Percentiles rank a stretch among this genome's conserved stretches.
Evolutionary conservation across 2,329 filamentous ascomycete genomes (phyloP).

Genomic region (Dothiorella sarmentorum): DNA sequence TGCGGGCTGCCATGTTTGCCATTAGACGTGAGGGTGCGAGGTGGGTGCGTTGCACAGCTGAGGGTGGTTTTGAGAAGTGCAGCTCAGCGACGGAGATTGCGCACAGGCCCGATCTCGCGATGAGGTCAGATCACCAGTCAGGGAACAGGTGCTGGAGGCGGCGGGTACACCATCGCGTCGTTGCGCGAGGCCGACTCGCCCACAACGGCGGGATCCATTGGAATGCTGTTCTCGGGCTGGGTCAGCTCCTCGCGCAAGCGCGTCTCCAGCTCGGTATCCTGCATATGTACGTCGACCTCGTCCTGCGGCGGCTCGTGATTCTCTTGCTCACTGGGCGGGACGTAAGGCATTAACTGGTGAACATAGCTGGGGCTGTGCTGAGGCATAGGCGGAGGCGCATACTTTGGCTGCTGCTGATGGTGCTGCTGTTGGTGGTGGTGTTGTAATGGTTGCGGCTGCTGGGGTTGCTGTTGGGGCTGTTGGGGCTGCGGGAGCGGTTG

Average conservation of each 20-base stretch:
- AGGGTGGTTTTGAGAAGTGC: neutral
- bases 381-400: slow-evolving; percentile 11
- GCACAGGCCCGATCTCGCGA: slow-evolving; percentile 12
- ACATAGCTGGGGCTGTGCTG: slow-evolving; percentile 12
- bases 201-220: slow-evolving; percentile 1
- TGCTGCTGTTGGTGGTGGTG: neutral
- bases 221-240: slow-evolving; percentile 8
- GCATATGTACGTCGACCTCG: slow-evolving; percentile 3
- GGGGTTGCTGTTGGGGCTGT: neutral
- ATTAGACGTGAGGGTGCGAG: slow-evolving; percentile 14
- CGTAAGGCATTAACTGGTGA: slow-evolving; percentile 13
- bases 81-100: slow-evolving; percentile 5
- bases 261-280: slow-evolving; percentile 1
- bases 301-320: slow-evolving; percentile 6
- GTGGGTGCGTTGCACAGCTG: neutral
- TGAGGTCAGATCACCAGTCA: slow-evolving; percentile 14
- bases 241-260: slow-evolving; percentile 5
- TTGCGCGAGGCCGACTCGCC: slow-evolving; percentile 9
- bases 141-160: slow-evolving; percentile 15
- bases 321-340: slow-evolving; percentile 8
- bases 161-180: slow-evolving; percentile 13
- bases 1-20: slow-evolving; percentile 29
- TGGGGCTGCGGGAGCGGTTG: slow-evolving; percentile 1
- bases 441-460: too few species aligned
- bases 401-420: slow-evolving; percentile 8